Evolutionary conservation across 2,329 filamentous ascomycete genomes (phyloP), one percentile per base, ranked within the genome.

Genomic region (Fusarium sp.): DNA sequence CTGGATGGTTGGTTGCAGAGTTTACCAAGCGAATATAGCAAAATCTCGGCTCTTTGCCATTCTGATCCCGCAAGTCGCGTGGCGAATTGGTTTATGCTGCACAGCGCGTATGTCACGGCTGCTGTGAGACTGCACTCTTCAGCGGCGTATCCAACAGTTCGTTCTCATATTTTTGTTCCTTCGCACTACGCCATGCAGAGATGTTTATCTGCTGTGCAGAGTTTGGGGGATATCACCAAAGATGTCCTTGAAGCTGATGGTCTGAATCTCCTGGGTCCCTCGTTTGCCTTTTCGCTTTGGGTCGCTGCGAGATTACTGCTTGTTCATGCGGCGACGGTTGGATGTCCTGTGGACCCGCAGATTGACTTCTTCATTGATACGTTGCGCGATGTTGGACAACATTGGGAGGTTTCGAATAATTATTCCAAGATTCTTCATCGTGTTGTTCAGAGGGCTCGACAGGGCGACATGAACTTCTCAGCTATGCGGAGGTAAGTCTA

Each of bases 81-180:
- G 4, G 83, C 83, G n/a, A 85, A 85, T 69, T 85, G 83, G 83
- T 85, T 85, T 65, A 84, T 85, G 82, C 76, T 85, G 13, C 84
- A 85, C 32, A 84, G 83, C 70, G 84, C 84, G 12, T 85, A 85
- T 50, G 83, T 85, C 18, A 84, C 83, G 1, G 80, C 83, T 6
- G 84, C 84, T 10, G 83, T 85, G 6, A 81, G 84, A 2, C 75
- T 85, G n/a, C 84, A 85, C 64, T 84, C 84, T 6, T 80, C 83
- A 6, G 83, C 84, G 1, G 84, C 84, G 6, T 85, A 85, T 57
- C 84, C 84, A 8, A 82, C 80, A 1, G 75, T 82, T 1, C 78
- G 81, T 10, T 84, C 83, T 9, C 80, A 82, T 37, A 80, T 84
- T n/a, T 84, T 85, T 38, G 78, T 83, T 11, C 84, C 84, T 0